Percentiles rank a stretch among this genome's conserved stretches.
Evolutionary conservation across 257 asterid genomes (phyloP).

Genomic region (Mentha longifolia): DNA sequence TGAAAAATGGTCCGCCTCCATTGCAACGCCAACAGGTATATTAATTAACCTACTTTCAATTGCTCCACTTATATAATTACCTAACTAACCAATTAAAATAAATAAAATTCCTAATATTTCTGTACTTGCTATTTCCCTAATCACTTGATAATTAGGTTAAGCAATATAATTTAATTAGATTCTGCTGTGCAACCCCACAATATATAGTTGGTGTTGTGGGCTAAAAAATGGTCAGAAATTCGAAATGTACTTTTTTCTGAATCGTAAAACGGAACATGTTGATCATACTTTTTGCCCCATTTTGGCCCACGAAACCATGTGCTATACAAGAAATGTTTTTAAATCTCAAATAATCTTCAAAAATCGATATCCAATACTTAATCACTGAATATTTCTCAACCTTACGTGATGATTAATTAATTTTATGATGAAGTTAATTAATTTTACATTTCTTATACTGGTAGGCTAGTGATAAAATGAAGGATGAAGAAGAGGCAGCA

Average conservation of each 20-base stretch:
- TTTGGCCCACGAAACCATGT: conserved; percentile 21
- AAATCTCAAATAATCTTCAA: too few relatives aligned
- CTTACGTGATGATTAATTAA: background rate
- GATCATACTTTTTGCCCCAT: conserved; percentile 4
- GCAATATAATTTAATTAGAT: background rate
- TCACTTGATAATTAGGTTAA: background rate
- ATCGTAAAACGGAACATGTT: background rate
- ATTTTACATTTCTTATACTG: background rate
- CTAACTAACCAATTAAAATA: background rate
- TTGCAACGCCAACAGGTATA: conserved; percentile 45
- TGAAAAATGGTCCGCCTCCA: conserved; percentile 41
- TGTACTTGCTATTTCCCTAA: background rate
- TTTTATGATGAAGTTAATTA: too few relatives aligned
- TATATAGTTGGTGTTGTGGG: background rate
- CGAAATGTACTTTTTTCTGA: background rate
- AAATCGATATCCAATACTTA: background rate
- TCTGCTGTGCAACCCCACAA: background rate
- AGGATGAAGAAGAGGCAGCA: conserved; percentile 44
- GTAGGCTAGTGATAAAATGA: conserved; percentile 43
- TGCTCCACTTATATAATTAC: background rate
- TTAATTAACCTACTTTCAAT: background rate
- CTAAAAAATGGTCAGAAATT: conserved; percentile 6
- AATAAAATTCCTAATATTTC: background rate
- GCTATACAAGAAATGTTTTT: background rate
- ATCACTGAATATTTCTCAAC: background rate